Conservation (phyloP, 257 asterid genomes). For the Nicotiana attenuata region DNA sequence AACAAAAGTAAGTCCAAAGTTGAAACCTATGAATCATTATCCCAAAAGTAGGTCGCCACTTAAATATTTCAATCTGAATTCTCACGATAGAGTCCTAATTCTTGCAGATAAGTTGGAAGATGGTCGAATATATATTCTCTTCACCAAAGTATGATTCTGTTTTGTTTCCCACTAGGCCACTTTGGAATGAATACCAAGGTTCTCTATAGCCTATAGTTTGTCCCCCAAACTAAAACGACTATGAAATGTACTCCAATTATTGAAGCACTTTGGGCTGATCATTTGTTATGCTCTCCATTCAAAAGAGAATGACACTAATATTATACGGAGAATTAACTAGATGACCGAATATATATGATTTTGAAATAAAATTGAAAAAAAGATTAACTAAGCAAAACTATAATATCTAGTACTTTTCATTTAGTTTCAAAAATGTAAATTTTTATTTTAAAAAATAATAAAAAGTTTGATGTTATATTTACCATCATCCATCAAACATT, state of each 20-base stretch:
- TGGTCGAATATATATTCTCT: neutral
- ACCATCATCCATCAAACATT: neutral
- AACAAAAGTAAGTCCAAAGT: too few species aligned
- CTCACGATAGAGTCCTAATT: neutral
- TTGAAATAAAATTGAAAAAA: too few species aligned
- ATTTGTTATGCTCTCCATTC: neutral
- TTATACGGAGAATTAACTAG: neutral
- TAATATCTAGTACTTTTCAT: neutral
- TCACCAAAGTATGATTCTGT: neutral
- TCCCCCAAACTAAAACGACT: neutral
- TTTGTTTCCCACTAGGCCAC: neutral
- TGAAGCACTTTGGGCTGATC: neutral
- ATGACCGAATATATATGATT: too few species aligned
- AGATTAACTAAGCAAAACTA: neutral
- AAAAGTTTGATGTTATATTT: neutral
- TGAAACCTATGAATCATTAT: too few species aligned
- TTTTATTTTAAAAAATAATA: neutral
- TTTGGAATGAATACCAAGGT: neutral
- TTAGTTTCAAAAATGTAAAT: neutral
- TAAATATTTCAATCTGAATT: neutral
- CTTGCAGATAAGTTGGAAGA: neutral
- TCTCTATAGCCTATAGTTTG: neutral
- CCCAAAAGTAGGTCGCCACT: neutral
- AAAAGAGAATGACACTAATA: neutral
- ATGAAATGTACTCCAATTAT: neutral